Evolutionary conservation across 768 basidiomycete species (phyloP).

Genomic region (Tylopilus vinaceipallidus): DNA sequence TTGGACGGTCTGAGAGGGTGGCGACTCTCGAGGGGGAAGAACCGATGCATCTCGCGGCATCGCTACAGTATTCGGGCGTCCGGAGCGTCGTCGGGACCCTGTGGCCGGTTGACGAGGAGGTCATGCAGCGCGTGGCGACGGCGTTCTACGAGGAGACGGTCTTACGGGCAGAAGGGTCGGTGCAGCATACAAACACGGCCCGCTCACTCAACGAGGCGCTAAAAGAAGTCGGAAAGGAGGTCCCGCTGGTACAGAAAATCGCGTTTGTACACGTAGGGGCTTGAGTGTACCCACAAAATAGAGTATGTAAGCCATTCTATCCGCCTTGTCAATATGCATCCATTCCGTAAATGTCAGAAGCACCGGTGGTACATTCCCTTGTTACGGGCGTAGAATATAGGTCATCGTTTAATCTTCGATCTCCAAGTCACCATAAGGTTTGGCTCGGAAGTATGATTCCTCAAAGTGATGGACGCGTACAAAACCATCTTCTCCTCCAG

Average conservation of each 20-base stretch:
- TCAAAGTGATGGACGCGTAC: slow-evolving; percentile 91
- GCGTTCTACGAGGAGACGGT: slow-evolving; percentile 25
- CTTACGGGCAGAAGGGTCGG: slow-evolving; percentile 4
- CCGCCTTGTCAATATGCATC: not conserved
- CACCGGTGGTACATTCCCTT: slow-evolving; percentile 8
- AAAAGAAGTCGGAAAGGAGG: slow-evolving; percentile 4
- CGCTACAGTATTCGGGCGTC: slow-evolving; percentile 33
- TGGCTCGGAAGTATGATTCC: slow-evolving; percentile 88
- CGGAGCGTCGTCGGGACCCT: slow-evolving; percentile 35
- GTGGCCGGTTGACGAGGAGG: slow-evolving; percentile 33
- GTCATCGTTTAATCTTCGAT: slow-evolving; percentile 48
- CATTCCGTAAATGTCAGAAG: not conserved
- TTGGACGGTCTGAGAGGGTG: slow-evolving; percentile 27
- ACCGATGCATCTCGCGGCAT: slow-evolving; percentile 33
- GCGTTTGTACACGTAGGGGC: slow-evolving; percentile 30
- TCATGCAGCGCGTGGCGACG: slow-evolving; percentile 19
- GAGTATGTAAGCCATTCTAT: not conserved
- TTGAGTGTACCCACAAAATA: slow-evolving; percentile 4
- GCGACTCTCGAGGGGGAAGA: slow-evolving; percentile 27
- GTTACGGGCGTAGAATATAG: slow-evolving; percentile 7
- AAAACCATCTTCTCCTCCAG: slow-evolving; percentile 96
- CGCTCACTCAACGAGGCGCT: slow-evolving; percentile 19
- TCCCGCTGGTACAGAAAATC: slow-evolving; percentile 25
- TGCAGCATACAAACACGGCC: slow-evolving; percentile 18
- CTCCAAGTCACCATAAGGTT: slow-evolving; percentile 90